Evolutionary conservation across 495 filamentous ascomycete genomes (phyloP), one percentile per base, ranked within the genome.

Genomic region (Neurospora sp.): DNA sequence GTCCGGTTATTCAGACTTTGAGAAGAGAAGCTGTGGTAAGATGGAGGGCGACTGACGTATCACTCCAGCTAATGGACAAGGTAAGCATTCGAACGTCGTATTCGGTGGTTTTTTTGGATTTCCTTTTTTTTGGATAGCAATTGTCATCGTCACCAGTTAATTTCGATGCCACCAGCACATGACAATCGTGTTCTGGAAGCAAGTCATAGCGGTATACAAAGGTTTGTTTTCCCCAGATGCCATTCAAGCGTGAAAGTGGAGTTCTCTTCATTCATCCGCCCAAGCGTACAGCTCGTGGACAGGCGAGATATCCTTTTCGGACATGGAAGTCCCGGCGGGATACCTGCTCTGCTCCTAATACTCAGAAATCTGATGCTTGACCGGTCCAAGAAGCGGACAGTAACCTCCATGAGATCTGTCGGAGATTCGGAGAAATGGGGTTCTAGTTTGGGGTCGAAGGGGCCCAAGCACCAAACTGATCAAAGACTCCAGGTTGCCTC

Each of bases 1-100:
- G 75, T 77, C 37, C 27, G 78, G 41, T n/a, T 79, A 69, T 81
- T 75, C 31, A 75, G 69, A 72, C 41, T 80, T 69, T 79, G 39
- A 73, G 14, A 23, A 23, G 40, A 18, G 14, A 39, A n/a, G 39
- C 27, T 69, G 23, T 3, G 16, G 3, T 27, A 59, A 4, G 5
- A 31, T 59, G 48, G 23, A 59, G 23, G 23, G 20, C 5, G 20
- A 14, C 20, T 38, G 14, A 35, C 20, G 37, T 71, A 4, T 44
- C 35, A 35, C 35, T 35, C 23, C 39, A 71, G 10, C 8, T 23
- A n/a, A 31, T 31, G 54, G 54, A 62, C 20, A 62, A 62, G 23
- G 54, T 8, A 62, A 6, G 23, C 5, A 16, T 62, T 62, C 12
- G 5, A 8, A 31, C 48, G 48, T 23, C n/a, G 1, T 48, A 11